Percentiles rank a stretch among this genome's conserved stretches.
Evolutionary conservation across 2,329 filamentous ascomycete genomes (phyloP).

Genomic region (Pseudonectria foliicola): DNA sequence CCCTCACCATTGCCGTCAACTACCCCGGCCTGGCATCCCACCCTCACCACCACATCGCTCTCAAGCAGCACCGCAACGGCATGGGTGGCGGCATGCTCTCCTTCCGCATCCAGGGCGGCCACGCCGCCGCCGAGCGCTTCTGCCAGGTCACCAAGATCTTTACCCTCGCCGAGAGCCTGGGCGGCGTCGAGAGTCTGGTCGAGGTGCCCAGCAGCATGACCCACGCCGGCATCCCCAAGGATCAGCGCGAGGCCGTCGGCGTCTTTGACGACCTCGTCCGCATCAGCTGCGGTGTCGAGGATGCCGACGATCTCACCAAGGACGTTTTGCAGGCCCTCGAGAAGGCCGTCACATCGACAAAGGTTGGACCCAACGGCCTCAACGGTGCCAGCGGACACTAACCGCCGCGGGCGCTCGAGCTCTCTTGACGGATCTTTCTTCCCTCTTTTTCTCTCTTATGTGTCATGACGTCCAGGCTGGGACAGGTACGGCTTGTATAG

Average conservation of each 20-base stretch:
- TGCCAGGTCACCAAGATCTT: conserved; percentile 86
- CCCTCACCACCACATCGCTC: conserved; percentile 74
- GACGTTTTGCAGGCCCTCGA: conserved; percentile 82
- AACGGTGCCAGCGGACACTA: conserved; percentile 25
- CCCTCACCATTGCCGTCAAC: conserved; percentile 83
- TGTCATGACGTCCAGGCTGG: too few relatives aligned
- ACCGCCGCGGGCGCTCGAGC: too few relatives aligned
- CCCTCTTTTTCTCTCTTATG: too few relatives aligned
- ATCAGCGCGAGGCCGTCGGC: conserved; percentile 83
- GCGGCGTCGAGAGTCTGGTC: conserved; percentile 84
- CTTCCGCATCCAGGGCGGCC: conserved; percentile 86
- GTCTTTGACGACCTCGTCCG: conserved; percentile 93
- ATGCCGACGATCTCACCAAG: conserved; percentile 71
- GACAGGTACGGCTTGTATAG: too few relatives aligned
- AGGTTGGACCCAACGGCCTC: conserved; percentile 20
- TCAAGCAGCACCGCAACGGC: conserved; percentile 86
- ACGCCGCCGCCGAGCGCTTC: conserved; percentile 81
- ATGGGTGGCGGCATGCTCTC: conserved; percentile 97
- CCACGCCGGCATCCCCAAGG: conserved; percentile 86
- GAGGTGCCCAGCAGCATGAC: conserved; percentile 97
- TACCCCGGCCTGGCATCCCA: conserved; percentile 89
- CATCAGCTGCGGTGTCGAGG: conserved; percentile 90
- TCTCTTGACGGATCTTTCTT: too few relatives aligned
- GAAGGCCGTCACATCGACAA: conserved; percentile 49
- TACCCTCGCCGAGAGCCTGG: conserved; percentile 85